Base-by-base conservation (phyloP, 208 protist species). In the Trypanosoma rangeli region DNA sequence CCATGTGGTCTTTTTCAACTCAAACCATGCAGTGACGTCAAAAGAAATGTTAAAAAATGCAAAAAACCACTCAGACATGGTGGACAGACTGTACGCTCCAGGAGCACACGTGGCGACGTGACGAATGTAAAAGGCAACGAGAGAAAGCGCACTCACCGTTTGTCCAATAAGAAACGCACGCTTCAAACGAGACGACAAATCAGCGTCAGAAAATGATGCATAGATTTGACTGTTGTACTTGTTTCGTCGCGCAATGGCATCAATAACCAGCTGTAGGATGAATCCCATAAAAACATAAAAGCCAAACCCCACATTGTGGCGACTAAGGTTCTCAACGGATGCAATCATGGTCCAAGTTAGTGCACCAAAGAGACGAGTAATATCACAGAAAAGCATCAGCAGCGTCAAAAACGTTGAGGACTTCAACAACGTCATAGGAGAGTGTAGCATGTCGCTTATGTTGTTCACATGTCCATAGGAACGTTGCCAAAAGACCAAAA, bases 31-130 rank as follows among this genome's bases (percentile, higher is more conserved):
- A 18, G 79, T 84, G 53, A 61, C 80, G 64, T 94, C 88, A 61
- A 75, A 94, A 57, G 67, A 37, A 58, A 94, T 77, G 72, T 89
- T 94, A 73, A 78, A 87, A 24, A 53, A 39, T 18, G 63, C 84
- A 33, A 94, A 90, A 3, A 50, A 22, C 82, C 88, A 94, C 74
- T 94, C 88, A 49, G 75, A 85, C 70, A 94, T 86, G 29, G 76
- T 92, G 0, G 88, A 76, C 22, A 87, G 59, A 55, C 83, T 92
- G 73, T 83, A 90, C 16, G 83, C 81, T 39, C 83, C 85, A 53
- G 78, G 58, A 16, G 81, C 84, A 62, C 88, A 92, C n/a, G 85
- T 94, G 16, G 46, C 26, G 46, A 66, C 65, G 67, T 92, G 85
- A 15, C 79, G 72, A 49, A 80, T 20, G 48, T 82, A 89, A 65